Base-by-base conservation (phyloP, 2,329 filamentous ascomycete genomes). In the Sarocladiaceae sp. region DNA sequence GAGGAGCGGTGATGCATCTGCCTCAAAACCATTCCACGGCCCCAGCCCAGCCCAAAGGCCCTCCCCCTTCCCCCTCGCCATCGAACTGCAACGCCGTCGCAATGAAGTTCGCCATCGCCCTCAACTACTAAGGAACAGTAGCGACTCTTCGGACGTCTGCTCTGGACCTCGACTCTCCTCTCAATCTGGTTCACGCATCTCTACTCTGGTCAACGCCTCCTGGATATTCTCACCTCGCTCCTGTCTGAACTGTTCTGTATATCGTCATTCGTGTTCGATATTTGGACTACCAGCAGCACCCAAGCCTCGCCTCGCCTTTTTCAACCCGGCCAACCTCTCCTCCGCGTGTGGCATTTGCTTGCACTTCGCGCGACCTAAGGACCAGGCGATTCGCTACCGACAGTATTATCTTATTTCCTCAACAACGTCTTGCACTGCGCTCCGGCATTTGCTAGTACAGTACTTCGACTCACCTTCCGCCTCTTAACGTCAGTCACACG, bases 61-160 rank as follows among this genome's bases (percentile, higher is more conserved):
- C 62, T 60, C 57, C 57, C 60, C 69, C 66, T 66, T 64, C 52
- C 64, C 61, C 67, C 67, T 61, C 62, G 60, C 60, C 63, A 74
- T 74, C 75, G 73, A 79, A 75, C 74, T 70, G 60, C 64, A 73
- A 66, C 62, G 68, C 69, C 68, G 70, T 66, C 72, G 72, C 72
- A 66, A 80, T 82, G 76, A 68, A 67, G 66, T 77, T 78, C 73
- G 74, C 72, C 67, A 74, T 62, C 64, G 69, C 68, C 70, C 70
- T 79, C 47, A 18, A 37, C 47, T 36, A 50, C 66, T 80, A 74
- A 73, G 60, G 66, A 66, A 68, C 64, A 60, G 70, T 72, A 73
- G 73, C 77, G 75, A 76, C 76, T 78, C 69, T 68, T 65, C 61
- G 72, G 73, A 78, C 47, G 77, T 80, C 76, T 77, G 77, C 77